Base-by-base conservation (phyloP, 148 eudicot species). In the Rhododendron vialii region DNA sequence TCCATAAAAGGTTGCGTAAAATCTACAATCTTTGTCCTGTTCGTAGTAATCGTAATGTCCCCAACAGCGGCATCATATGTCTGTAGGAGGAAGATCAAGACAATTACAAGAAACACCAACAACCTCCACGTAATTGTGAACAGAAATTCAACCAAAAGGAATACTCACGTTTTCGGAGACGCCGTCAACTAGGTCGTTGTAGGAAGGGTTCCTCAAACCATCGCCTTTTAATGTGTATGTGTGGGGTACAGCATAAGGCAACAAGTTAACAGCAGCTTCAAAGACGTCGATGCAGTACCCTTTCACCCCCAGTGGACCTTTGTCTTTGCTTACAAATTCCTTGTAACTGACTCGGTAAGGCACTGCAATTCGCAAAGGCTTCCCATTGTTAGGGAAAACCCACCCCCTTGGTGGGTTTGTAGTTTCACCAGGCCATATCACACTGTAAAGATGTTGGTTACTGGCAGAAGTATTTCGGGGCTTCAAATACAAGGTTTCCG, bases 281-380 rank as follows among this genome's bases (percentile, higher is more conserved):
- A 96, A 96, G 50, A 96, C 95, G 85, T 96, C 99, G 71, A 95
- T 92, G 90, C 99, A 94, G 84, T 88, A 96, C 88, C 99, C 99
- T 84, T 89, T 89, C 73, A 90, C 98, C 84, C 96, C 96, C 4
- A 88, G 89, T 24, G 95, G 90, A 38, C 91, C 90, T 22, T 92
- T 92, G 85, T 89, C 95, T 86, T 90, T 91, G 28, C 89, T 82
- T 13, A 93, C 95, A 85, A 92, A 84, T 55, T 93, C 91, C 74
- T 89, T 88, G 76, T 88, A 96, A 88, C 92, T 91, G 82, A 92
- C 93, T 80, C 97, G 92, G 82, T 93, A 48, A 69, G 99, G 99
- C 65, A 96, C 99, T 38, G 89, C 98, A 84, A 96, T 95, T 59
- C 36, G 88, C 82, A 96, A 85, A 78, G 96, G 95, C 86, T 91